These are phyloP conservation scores for Cicer cuneatum DNA, from an alignment of 306 rosid genomes.

Conservation along the genomic window DNA sequence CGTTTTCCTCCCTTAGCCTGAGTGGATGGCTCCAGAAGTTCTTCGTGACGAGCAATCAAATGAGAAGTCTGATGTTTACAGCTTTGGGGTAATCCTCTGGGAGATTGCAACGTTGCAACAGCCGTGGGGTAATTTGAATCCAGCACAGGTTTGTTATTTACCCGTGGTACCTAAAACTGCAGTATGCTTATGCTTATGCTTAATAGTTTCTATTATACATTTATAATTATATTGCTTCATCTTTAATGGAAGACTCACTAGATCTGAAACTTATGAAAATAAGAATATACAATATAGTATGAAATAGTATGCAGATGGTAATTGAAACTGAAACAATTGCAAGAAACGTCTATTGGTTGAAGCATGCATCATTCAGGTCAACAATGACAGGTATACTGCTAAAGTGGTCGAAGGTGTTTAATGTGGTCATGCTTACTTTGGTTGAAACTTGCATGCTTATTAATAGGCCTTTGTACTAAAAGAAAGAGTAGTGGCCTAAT, in stretches of 20 bases:
- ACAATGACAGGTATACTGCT: slow-evolving; percentile 11
- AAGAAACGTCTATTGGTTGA: slow-evolving; percentile 36
- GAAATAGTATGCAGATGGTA: slow-evolving; percentile 23
- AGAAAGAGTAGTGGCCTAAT: background rate
- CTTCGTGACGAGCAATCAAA: slow-evolving; percentile 97
- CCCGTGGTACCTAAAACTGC: slow-evolving; percentile 19
- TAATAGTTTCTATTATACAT: slow-evolving; percentile 19
- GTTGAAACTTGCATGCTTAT: slow-evolving; percentile 10
- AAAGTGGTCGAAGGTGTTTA: slow-evolving; percentile 27
- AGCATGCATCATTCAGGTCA: slow-evolving; percentile 27
- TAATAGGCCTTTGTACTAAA: background rate
- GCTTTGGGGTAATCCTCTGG: slow-evolving; percentile 97
- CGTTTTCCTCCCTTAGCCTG: slow-evolving; percentile 62
- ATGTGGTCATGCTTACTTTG: slow-evolving; percentile 15
- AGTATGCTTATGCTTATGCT: slow-evolving; percentile 33
- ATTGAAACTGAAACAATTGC: slow-evolving; percentile 34
- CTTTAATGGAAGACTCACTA: slow-evolving; percentile 16
- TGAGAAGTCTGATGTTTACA: slow-evolving; percentile 96
- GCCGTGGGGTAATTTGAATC: slow-evolving; percentile 94
- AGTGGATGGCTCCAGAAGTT: slow-evolving; percentile 99
- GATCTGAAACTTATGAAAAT: slow-evolving; percentile 20
- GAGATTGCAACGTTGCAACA: slow-evolving; percentile 89
- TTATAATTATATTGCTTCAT: slow-evolving; percentile 31
- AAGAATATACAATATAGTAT: slow-evolving; percentile 22
- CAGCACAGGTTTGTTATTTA: slow-evolving; percentile 80